Evolutionary conservation across 306 rosid species (phyloP).

Genomic region (Crotalaria pallida): DNA sequence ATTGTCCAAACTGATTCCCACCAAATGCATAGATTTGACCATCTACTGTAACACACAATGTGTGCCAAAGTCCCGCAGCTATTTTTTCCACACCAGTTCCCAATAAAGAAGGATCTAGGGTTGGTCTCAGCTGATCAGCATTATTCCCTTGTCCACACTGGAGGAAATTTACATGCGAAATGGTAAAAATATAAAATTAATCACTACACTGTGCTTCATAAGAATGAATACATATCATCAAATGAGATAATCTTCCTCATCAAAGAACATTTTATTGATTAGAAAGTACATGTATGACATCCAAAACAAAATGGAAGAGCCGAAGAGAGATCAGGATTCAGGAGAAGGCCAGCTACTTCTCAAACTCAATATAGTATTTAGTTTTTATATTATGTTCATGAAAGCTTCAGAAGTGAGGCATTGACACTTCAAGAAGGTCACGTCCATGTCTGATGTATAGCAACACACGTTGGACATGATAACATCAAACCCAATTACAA

Average conservation of each 20-base stretch:
- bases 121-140: conserved; percentile 72
- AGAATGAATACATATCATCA: neutral
- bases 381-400: neutral
- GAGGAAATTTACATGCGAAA: neutral
- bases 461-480: neutral
- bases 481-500: neutral
- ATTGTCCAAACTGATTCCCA: conserved; percentile 91
- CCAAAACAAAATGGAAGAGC: neutral
- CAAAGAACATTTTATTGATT: neutral
- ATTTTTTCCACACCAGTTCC: conserved; percentile 44
- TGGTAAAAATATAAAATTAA: neutral
- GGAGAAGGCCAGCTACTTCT: neutral
- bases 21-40: conserved; percentile 71
- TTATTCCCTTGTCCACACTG: conserved; percentile 85
- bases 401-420: neutral
- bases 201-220: neutral
- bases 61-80: conserved; percentile 93
- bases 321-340: too few species aligned
- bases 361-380: neutral
- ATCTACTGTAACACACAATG: conserved; percentile 59
- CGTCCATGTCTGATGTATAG: neutral
- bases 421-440: neutral
- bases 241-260: neutral
- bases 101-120: conserved; percentile 54
- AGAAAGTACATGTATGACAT: neutral